These are phyloP conservation scores for Saccharomycopsis fermentans DNA, from an alignment of 805 yeast genomes.

Conservation along the genomic window DNA sequence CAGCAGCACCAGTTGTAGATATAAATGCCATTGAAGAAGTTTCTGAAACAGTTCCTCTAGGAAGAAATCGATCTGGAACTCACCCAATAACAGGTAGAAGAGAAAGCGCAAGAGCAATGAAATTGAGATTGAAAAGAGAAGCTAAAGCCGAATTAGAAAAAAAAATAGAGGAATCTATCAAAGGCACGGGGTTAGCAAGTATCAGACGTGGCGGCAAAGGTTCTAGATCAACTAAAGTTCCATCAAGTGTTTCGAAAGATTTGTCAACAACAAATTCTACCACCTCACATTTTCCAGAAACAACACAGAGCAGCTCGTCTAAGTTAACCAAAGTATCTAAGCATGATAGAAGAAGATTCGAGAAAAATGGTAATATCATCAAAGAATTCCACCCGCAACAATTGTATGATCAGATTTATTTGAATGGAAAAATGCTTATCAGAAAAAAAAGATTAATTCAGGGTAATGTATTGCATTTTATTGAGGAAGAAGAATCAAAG, in stretches of 20 bases:
- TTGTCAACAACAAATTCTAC: background rate
- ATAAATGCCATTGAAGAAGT: background rate
- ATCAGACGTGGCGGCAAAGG: background rate
- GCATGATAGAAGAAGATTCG: slow-evolving; percentile 8
- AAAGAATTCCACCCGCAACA: slow-evolving; percentile 11
- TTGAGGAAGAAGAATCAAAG: slow-evolving; percentile 2
- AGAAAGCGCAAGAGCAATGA: background rate
- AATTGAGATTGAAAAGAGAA: background rate
- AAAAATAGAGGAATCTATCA: background rate
- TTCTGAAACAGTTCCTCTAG: background rate
- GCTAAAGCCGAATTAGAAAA: background rate
- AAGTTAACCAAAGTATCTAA: slow-evolving; percentile 4
- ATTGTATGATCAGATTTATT: slow-evolving; percentile 6
- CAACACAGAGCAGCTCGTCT: background rate
- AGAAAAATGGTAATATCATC: slow-evolving; percentile 3
- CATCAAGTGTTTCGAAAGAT: background rate
- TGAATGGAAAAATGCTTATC: background rate
- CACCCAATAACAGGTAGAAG: background rate
- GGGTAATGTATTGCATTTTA: slow-evolving; percentile 13
- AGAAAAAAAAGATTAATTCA: background rate
- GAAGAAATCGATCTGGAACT: background rate
- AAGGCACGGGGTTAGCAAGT: background rate
- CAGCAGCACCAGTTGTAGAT: background rate
- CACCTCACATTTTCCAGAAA: background rate
- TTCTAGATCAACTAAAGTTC: background rate